These are phyloP conservation scores for Metschnikowia gelsemii DNA, from an alignment of 805 yeast genomes.

Conservation along the genomic window DNA sequence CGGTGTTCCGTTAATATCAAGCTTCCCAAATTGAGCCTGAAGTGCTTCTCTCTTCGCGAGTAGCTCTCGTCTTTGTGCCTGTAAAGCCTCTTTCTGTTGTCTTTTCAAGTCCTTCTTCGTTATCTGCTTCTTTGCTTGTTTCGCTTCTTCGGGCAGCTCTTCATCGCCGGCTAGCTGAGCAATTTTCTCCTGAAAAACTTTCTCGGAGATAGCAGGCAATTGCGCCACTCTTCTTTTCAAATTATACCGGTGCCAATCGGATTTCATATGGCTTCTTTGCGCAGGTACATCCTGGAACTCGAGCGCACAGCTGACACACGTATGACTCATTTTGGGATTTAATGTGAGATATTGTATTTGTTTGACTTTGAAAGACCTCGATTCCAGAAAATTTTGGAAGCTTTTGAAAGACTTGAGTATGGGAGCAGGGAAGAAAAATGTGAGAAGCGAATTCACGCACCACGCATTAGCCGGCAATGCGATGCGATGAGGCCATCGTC, in stretches of 20 bases:
- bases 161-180: constrained; percentile 21
- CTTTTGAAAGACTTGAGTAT: not conserved
- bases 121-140: constrained; percentile 25
- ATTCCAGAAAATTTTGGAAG: not conserved
- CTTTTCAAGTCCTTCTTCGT: constrained; percentile 52
- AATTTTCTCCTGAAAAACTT: constrained; percentile 24
- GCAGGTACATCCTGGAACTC: constrained; percentile 38
- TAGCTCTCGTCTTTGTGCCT: constrained; percentile 48
- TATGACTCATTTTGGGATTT: constrained; percentile 14
- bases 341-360: not conserved
- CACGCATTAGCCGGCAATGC: no score
- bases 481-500: no score
- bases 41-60: constrained; percentile 28
- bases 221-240: constrained; percentile 44
- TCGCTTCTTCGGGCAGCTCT: constrained; percentile 20
- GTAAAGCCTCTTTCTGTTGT: constrained; percentile 48
- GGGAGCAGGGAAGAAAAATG: not conserved
- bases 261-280: constrained; percentile 44
- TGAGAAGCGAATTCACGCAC: no score
- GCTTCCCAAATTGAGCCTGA: constrained; percentile 12
- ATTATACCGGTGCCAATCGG: constrained; percentile 48
- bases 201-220: constrained; percentile 28
- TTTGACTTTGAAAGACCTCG: not conserved
- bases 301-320: constrained; percentile 42
- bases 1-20: not conserved